These are phyloP conservation scores for Fusarium pseudocircinatum DNA, from an alignment of 2,329 filamentous ascomycete species.

Conservation along the genomic window DNA sequence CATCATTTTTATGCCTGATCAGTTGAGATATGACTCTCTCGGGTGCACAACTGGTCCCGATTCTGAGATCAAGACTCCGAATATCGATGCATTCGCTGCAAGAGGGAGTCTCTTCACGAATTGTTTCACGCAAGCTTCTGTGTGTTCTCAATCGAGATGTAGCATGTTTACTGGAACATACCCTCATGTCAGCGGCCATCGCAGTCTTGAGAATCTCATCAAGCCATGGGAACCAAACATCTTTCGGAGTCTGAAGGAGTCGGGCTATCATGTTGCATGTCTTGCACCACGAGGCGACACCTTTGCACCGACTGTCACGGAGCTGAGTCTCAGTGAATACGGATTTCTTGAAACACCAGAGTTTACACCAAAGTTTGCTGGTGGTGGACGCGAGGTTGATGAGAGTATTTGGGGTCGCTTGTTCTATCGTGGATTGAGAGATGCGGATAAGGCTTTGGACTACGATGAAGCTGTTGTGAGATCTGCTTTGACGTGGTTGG, in stretches of 20 bases:
- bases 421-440: conserved; percentile 54
- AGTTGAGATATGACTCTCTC: conserved; percentile 56
- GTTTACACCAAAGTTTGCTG: conserved; percentile 46
- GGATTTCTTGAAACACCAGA: conserved; percentile 54
- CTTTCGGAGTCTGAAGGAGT: conserved; percentile 55
- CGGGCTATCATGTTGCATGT: conserved; percentile 58
- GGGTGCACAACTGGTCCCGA: conserved; percentile 46
- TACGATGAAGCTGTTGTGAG: conserved; percentile 57
- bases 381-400: conserved; percentile 34
- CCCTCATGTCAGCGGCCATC: conserved; percentile 57
- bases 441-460: conserved; percentile 50
- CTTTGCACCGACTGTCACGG: conserved; percentile 55
- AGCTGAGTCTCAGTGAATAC: conserved; percentile 57
- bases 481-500: conserved; percentile 55
- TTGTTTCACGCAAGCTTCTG: conserved; percentile 56
- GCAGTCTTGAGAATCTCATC: conserved; percentile 57
- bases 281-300: conserved; percentile 54
- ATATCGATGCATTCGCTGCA: conserved; percentile 54
- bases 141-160: conserved; percentile 58
- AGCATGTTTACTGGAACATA: conserved; percentile 59
- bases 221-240: conserved; percentile 61
- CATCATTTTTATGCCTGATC: conserved; percentile 59
- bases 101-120: conserved; percentile 55
- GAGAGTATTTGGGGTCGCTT: conserved; percentile 51
- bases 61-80: conserved; percentile 48